Conservation (phyloP, 768 basidiomycete genomes). For the Naematelia encephala region DNA sequence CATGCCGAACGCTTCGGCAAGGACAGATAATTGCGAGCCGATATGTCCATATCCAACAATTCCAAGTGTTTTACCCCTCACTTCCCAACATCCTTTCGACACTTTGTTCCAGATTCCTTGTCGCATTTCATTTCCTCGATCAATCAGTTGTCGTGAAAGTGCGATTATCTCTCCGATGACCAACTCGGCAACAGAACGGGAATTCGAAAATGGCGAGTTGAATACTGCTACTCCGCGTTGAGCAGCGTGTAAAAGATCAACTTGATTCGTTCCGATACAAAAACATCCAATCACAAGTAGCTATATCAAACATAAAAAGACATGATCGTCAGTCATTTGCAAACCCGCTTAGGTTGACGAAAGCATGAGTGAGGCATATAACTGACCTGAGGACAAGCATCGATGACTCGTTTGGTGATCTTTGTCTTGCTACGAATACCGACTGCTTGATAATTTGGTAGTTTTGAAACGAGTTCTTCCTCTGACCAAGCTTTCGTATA, state of each 20-base stretch:
- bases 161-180: slow-evolving; percentile 91
- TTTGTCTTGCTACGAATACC: slow-evolving; percentile 98
- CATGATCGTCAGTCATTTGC: neutral
- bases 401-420: slow-evolving; percentile 83
- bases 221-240: slow-evolving; percentile 93
- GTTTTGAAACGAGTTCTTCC: slow-evolving; percentile 74
- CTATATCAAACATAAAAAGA: slow-evolving; percentile 53
- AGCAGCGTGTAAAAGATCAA: slow-evolving; percentile 78
- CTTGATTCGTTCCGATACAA: slow-evolving; percentile 99
- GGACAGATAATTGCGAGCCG: slow-evolving; percentile 91
- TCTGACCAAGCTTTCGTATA: slow-evolving; percentile 80
- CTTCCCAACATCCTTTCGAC: slow-evolving; percentile 96
- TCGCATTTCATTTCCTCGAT: slow-evolving; percentile 82
- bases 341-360: neutral
- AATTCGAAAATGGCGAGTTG: slow-evolving; percentile 94
- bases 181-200: slow-evolving; percentile 96
- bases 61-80: slow-evolving; percentile 94
- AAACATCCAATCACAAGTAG: slow-evolving; percentile 96
- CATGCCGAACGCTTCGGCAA: slow-evolving; percentile 94
- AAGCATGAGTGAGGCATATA: too few relatives aligned
- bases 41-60: slow-evolving; percentile 99
- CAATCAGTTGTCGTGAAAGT: slow-evolving; percentile 87
- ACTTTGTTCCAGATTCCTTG: slow-evolving; percentile 97
- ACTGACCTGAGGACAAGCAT: slow-evolving; percentile 76
- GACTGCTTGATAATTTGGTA: slow-evolving; percentile 85